A percentile compares a stretch with the other conserved stretches of the same genome.
Conservation (phyloP, 768 basidiomycete species). For the Phlegmacium glaucopus region DNA sequence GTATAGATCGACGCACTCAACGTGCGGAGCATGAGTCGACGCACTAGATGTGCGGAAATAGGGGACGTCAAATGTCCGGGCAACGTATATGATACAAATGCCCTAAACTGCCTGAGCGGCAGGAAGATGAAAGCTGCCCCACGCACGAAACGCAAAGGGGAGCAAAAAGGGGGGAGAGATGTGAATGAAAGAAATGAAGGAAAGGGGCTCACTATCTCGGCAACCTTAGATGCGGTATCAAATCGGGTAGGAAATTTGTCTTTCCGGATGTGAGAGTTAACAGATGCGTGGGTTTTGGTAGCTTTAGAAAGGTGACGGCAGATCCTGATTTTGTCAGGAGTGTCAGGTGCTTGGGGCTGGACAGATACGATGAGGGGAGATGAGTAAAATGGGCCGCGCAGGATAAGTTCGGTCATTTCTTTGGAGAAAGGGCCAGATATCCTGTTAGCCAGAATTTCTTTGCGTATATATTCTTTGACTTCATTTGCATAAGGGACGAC, state of each 20-base stretch:
- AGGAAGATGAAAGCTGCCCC: neutral
- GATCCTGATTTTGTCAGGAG: conserved; percentile 21
- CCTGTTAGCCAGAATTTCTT: conserved; percentile 14
- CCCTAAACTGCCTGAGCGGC: no score
- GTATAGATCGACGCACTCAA: no score
- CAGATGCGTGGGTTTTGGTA: conserved; percentile 7
- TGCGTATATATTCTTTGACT: conserved; percentile 15
- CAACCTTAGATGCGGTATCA: conserved; percentile 19
- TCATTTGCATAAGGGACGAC: no score
- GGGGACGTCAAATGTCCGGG: no score
- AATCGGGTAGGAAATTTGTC: conserved; percentile 25
- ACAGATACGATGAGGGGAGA: conserved; percentile 25
- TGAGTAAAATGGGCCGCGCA: conserved; percentile 26
- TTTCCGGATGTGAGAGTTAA: conserved; percentile 24
- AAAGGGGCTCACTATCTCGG: conserved; percentile 17
- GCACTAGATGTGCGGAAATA: no score
- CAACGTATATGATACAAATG: no score
- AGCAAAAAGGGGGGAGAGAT: neutral
- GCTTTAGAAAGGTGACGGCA: conserved; percentile 27
- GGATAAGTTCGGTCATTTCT: conserved; percentile 11
- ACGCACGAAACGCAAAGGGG: neutral
- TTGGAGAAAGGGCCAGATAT: conserved; percentile 26
- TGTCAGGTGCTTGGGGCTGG: conserved; percentile 21
- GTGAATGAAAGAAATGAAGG: neutral
- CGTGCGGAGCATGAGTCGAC: no score